phyloP scores from a whole-genome alignment of 169 alveolate species.

The Eimeria mitis region DNA sequence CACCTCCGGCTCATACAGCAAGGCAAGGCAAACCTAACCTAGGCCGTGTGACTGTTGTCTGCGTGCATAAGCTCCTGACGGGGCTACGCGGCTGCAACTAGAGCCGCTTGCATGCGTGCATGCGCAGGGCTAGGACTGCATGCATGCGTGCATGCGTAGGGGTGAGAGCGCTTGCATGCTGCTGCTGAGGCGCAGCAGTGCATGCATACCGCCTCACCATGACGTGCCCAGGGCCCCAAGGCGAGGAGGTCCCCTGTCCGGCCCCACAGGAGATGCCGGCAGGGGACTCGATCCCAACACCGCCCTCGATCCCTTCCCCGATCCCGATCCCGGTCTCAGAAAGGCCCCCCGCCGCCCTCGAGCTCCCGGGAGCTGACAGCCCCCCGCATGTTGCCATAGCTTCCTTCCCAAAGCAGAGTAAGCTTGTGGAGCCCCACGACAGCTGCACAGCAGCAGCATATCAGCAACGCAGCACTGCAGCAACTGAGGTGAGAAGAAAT shows the following conservation, averaged over 20 bases:
- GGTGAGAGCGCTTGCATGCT: neutral
- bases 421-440: neutral
- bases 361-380: slow-evolving; percentile 12
- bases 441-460: too few relatives aligned
- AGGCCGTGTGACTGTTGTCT: neutral
- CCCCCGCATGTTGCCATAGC: slow-evolving; percentile 29
- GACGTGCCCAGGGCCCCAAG: too few relatives aligned
- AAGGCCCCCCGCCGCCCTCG: neutral
- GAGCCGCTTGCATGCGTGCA: neutral
- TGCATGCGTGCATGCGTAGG: neutral
- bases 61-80: neutral
- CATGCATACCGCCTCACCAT: neutral
- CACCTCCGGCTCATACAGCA: neutral
- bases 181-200: neutral
- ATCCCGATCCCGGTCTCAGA: neutral
- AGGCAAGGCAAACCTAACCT: neutral
- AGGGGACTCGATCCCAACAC: neutral
- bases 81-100: neutral
- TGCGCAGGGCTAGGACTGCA: neutral
- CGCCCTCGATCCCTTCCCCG: neutral
- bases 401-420: slow-evolving; percentile 3
- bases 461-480: neutral
- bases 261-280: neutral
- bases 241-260: neutral
- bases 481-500: neutral